Base-by-base conservation (phyloP, 805 yeast species). In the Wickerhamomyces hampshirensis region DNA sequence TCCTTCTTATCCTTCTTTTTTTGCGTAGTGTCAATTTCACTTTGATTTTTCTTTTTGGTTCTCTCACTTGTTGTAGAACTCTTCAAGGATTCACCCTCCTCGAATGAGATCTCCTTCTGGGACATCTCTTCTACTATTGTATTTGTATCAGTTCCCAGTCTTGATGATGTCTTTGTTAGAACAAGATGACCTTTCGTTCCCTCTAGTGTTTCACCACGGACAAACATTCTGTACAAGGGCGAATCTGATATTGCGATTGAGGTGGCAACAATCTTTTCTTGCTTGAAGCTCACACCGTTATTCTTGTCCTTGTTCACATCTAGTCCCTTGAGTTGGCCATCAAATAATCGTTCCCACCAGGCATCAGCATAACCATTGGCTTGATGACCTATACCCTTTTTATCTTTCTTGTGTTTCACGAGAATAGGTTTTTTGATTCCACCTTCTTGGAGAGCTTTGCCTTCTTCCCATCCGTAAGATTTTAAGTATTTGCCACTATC, bases 291-390 rank as follows among this genome's bases (percentile, higher is more conserved):
- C 0, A 84, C 68, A 4, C 51, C 56, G 5, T 37, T 43, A 2
- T 48, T 39, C 35, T 48, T 12, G 40, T 42, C 45, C n/a, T 35
- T 23, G 15, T 45, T 58, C 6, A 86, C 85, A 39, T 84, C 87
- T 34, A 93, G 58, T 7, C 77, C 73, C 53, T 86, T 85, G 45
- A 91, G 69, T 47, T 88, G 96, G 2, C 96, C 96, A 59, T 91
- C 97, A 63, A 93, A 93, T 30, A 91, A 68, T 45, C 85, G 72
- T 48, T 91, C 98, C 98, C 98, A 91, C 98, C 98, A 91, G 31
- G 86, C 82, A 47, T 86, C 93, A 34, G 77, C 80, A 8, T 68
- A 64, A 17, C 73, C 71, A 31, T 68, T 63, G 18, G 75, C 79
- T 14, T 48, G 48, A 54, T 83, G 81, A 0, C 98, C 98, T 18